Evolutionary conservation across 331 rosid species (phyloP).

Genomic region (Pyrus hybrid): DNA sequence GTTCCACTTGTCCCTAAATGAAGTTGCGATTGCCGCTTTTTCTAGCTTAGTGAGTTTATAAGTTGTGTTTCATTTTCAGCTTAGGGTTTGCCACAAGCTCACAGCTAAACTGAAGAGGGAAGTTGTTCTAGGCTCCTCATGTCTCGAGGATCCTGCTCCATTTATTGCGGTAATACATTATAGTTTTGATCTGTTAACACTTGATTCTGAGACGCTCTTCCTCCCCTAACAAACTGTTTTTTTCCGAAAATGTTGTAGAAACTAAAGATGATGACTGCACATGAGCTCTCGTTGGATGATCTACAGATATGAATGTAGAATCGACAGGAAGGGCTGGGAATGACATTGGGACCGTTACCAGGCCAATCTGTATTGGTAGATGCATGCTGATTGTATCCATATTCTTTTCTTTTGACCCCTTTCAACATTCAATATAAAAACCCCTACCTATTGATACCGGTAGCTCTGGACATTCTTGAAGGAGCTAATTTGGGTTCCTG

Average conservation of each 20-base stretch:
- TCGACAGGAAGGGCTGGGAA: conserved; percentile 11
- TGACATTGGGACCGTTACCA: conserved; percentile 1
- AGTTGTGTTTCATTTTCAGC: conserved; percentile 40
- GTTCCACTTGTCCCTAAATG: neutral
- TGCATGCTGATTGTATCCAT: conserved; percentile 6
- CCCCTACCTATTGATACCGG: neutral
- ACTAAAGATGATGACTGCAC: conserved; percentile 57
- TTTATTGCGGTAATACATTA: conserved; percentile 60
- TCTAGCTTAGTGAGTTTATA: neutral
- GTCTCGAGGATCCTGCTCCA: conserved; percentile 89
- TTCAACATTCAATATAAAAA: neutral
- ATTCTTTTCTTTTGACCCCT: neutral
- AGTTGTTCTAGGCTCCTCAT: conserved; percentile 76
- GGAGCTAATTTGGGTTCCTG: neutral
- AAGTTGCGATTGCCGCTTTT: neutral
- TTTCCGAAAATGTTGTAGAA: conserved; percentile 41
- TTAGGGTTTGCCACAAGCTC: conserved; percentile 93
- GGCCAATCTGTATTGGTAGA: conserved; percentile 24
- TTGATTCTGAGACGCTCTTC: neutral
- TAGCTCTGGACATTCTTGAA: neutral
- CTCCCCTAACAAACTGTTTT: neutral
- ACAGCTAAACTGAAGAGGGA: conserved; percentile 73
- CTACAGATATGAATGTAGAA: conserved; percentile 49
- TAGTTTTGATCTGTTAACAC: neutral
- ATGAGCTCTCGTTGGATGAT: conserved; percentile 79